phyloP scores from a whole-genome alignment of 257 asterid species.

The Salvia miltiorrhiza region DNA sequence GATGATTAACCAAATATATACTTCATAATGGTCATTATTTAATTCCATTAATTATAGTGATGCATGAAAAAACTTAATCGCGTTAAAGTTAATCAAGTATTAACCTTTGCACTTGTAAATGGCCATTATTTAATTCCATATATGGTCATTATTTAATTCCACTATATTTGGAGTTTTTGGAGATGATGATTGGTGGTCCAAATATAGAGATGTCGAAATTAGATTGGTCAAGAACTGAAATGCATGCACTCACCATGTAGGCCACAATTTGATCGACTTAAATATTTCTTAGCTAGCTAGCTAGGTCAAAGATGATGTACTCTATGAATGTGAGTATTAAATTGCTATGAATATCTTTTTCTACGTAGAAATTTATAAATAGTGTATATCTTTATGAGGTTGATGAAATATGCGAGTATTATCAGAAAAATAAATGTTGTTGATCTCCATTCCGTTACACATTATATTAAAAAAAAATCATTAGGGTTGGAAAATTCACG shows the following conservation, averaged over 20 bases:
- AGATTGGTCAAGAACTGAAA: slow-evolving; percentile 13
- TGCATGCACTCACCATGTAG: not conserved
- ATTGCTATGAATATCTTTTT: not conserved
- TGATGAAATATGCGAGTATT: no score
- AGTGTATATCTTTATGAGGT: no score
- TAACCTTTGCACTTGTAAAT: not conserved
- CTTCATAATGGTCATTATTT: no score
- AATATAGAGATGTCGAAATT: not conserved
- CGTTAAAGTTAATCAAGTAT: not conserved
- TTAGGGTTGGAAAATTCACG: no score
- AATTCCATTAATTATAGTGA: no score
- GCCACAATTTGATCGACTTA: not conserved
- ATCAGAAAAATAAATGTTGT: no score
- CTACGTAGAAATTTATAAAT: no score
- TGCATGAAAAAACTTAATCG: not conserved
- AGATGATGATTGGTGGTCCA: slow-evolving; percentile 2
- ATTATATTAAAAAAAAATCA: no score
- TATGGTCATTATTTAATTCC: not conserved
- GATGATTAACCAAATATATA: not conserved
- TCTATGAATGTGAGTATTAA: not conserved
- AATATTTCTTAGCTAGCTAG: not conserved
- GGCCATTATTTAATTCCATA: not conserved
- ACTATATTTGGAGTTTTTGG: not conserved
- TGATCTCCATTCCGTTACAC: no score
- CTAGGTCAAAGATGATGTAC: not conserved